Conservation (phyloP, 2,329 filamentous ascomycete genomes). For the Curvularia hawaiiensis region DNA sequence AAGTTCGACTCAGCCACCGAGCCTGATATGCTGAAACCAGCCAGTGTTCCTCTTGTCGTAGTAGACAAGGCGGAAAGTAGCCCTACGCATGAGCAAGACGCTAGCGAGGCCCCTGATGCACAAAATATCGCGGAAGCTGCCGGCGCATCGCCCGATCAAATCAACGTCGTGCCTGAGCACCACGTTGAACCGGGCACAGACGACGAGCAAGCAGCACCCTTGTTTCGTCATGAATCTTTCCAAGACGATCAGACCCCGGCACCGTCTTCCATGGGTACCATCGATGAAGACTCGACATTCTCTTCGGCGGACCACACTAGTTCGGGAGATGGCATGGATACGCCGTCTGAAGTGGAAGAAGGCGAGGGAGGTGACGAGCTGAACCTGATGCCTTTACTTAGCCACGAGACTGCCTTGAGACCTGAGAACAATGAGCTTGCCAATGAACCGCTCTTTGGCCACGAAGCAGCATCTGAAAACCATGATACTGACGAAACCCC, state of each 20-base stretch:
- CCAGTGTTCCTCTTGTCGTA: slow-evolving; percentile 33
- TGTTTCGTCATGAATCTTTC: slow-evolving; percentile 42
- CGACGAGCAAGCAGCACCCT: slow-evolving; percentile 34
- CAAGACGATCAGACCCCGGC: slow-evolving; percentile 12
- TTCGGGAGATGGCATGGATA: slow-evolving; percentile 23
- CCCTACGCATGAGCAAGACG: slow-evolving; percentile 45
- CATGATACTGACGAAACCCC: slow-evolving; percentile 15
- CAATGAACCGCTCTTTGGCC: slow-evolving; percentile 20
- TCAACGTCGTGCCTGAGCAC: slow-evolving; percentile 32
- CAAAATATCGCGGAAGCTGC: slow-evolving; percentile 43
- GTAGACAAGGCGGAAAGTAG: slow-evolving; percentile 45
- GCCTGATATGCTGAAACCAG: slow-evolving; percentile 12
- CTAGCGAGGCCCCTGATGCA: slow-evolving; percentile 39
- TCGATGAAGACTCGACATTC: slow-evolving; percentile 26
- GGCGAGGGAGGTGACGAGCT: slow-evolving; percentile 23
- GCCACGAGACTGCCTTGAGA: slow-evolving; percentile 16
- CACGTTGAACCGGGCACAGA: slow-evolving; percentile 13
- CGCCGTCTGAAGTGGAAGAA: slow-evolving; percentile 26
- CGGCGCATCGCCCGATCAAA: slow-evolving; percentile 44
- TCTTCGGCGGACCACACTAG: slow-evolving; percentile 29
- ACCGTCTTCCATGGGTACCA: slow-evolving; percentile 18
- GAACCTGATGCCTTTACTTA: slow-evolving; percentile 17
- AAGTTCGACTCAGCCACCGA: slow-evolving; percentile 19
- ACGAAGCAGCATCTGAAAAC: slow-evolving; percentile 15
- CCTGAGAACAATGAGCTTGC: slow-evolving; percentile 14